phyloP scores from a whole-genome alignment of 2,329 filamentous ascomycete species.

The Aspergillus vadensis region DNA sequence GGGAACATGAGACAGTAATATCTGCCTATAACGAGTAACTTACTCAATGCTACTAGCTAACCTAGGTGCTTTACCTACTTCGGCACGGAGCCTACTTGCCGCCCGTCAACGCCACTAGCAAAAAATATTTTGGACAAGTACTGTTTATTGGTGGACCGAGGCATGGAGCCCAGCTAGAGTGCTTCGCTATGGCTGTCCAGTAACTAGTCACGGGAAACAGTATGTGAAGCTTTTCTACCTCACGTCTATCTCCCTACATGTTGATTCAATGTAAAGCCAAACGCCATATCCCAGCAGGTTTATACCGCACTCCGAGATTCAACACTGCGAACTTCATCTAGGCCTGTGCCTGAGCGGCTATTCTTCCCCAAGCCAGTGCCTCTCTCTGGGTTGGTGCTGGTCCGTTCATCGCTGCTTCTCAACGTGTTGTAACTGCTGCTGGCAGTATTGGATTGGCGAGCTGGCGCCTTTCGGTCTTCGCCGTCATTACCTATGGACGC shows the following conservation, averaged over 20 bases:
- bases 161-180: not conserved
- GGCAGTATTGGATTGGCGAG: not conserved
- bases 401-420: not conserved
- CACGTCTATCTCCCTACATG: not conserved
- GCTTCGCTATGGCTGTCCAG: not conserved
- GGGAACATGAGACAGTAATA: too few relatives aligned
- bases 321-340: not conserved
- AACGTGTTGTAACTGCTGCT: constrained; percentile 2
- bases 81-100: not conserved
- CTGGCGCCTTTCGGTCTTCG: not conserved
- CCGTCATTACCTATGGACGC: not conserved
- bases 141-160: not conserved
- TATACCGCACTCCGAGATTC: not conserved
- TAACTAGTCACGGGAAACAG: not conserved
- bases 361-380: not conserved
- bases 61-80: not conserved
- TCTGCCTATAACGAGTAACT: too few relatives aligned
- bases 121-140: too few relatives aligned
- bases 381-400: not conserved
- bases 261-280: not conserved
- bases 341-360: not conserved
- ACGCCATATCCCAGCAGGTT: not conserved
- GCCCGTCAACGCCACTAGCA: not conserved
- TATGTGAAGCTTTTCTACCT: not conserved
- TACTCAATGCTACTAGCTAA: too few relatives aligned